These are phyloP conservation scores for Diaporthe helianthi DNA, from an alignment of 2,329 filamentous ascomycete species.

Conservation along the genomic window DNA sequence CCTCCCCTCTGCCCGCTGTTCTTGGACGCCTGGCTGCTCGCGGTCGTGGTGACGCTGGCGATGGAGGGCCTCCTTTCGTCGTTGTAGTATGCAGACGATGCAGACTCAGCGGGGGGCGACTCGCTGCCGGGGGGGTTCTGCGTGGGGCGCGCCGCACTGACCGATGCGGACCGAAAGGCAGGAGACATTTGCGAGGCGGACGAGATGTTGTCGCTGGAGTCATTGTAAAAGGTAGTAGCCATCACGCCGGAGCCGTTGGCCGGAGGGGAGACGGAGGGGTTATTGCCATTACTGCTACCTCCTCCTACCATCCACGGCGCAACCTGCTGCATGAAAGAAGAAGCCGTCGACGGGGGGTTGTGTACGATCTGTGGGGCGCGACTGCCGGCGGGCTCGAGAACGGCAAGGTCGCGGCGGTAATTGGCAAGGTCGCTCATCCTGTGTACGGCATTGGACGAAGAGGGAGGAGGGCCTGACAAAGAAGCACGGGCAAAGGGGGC, in stretches of 20 bases:
- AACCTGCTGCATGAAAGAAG: slow-evolving; percentile 55
- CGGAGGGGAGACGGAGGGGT: slow-evolving; percentile 46
- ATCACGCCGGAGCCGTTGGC: slow-evolving; percentile 44
- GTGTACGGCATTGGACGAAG: slow-evolving; percentile 59
- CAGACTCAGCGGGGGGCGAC: slow-evolving; percentile 57
- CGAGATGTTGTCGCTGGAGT: slow-evolving; percentile 75
- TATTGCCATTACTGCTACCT: slow-evolving; percentile 43
- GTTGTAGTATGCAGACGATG: slow-evolving; percentile 56
- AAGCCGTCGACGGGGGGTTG: slow-evolving; percentile 60
- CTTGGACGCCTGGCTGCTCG: slow-evolving; percentile 85
- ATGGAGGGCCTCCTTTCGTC: slow-evolving; percentile 86
- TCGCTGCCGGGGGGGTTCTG: slow-evolving; percentile 62
- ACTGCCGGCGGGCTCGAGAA: slow-evolving; percentile 67
- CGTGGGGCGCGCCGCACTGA: slow-evolving; percentile 40
- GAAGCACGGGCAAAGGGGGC: slow-evolving; percentile 43
- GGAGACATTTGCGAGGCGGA: slow-evolving; percentile 72
- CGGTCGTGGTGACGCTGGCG: slow-evolving; percentile 80
- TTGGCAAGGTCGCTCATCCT: slow-evolving; percentile 69
- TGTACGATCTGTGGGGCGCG: slow-evolving; percentile 58
- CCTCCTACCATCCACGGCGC: slow-evolving; percentile 63
- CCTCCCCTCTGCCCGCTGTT: slow-evolving; percentile 70
- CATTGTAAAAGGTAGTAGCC: slow-evolving; percentile 73
- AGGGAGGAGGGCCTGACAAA: slow-evolving; percentile 44
- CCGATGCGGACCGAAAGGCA: slow-evolving; percentile 63
- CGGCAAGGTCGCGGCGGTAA: slow-evolving; percentile 75